Conservation (phyloP, 306 rosid species). For the Castanopsis chinensis region DNA sequence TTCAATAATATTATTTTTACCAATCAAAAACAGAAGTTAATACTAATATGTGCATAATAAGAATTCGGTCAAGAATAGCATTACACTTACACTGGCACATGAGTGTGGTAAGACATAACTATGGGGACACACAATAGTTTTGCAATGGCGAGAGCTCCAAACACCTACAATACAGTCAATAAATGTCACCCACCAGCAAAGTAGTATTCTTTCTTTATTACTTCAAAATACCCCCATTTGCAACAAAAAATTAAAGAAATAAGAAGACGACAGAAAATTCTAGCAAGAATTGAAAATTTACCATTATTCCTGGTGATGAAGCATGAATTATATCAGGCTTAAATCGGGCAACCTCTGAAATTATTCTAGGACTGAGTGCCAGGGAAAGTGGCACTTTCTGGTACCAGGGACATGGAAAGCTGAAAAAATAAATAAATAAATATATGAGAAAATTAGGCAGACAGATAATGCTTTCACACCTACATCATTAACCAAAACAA, state of each 20-base stretch:
- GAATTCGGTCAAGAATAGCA: slow-evolving; percentile 19
- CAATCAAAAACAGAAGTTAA: background rate
- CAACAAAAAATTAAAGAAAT: background rate
- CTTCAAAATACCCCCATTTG: background rate
- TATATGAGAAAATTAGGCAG: slow-evolving; percentile 7
- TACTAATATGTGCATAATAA: background rate
- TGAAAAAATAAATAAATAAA: slow-evolving; percentile 27
- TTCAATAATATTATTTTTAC: no score
- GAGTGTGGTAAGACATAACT: slow-evolving; percentile 98
- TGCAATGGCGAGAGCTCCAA: slow-evolving; percentile 90
- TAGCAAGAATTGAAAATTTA: slow-evolving; percentile 17
- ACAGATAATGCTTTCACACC: background rate
- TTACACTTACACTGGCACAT: slow-evolving; percentile 86
- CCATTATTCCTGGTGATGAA: slow-evolving; percentile 99
- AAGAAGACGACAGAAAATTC: slow-evolving; percentile 6
- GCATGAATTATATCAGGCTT: slow-evolving; percentile 99
- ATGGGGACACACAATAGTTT: slow-evolving; percentile 83
- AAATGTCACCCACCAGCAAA: slow-evolving; percentile 5
- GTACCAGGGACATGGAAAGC: slow-evolving; percentile 94
- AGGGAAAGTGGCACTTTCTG: slow-evolving; percentile 96
- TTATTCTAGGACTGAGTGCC: slow-evolving; percentile 98
- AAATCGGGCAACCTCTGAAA: slow-evolving; percentile 90
- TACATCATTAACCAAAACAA: background rate
- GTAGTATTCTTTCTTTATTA: background rate
- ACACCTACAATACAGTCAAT: slow-evolving; percentile 59